phyloP scores from a whole-genome alignment of 352 stramenopile species.

The Phytophthora cactorum region DNA sequence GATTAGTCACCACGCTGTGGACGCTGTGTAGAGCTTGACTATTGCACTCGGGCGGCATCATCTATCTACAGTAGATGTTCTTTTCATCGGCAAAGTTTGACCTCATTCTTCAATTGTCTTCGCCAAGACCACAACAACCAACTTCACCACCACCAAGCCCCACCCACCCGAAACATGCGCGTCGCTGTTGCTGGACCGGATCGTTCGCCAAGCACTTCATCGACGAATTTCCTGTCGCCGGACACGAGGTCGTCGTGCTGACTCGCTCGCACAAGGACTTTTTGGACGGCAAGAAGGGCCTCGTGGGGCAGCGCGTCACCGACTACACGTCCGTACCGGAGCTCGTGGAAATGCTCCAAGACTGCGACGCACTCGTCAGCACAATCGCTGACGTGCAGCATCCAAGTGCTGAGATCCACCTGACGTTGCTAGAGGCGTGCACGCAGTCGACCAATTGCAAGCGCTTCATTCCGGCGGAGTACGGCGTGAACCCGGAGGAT shows the following conservation, averaged over 20 bases:
- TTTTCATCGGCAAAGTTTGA: no score
- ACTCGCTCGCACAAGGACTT: constrained; percentile 46
- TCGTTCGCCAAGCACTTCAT: constrained; percentile 43
- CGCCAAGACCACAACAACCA: constrained; percentile 7
- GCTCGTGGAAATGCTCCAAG: constrained; percentile 24
- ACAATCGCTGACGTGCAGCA: constrained; percentile 23
- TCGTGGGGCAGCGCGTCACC: constrained; percentile 39
- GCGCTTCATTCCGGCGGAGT: constrained; percentile 55
- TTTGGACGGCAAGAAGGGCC: constrained; percentile 38
- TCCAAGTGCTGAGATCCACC: constrained; percentile 18
- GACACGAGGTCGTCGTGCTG: constrained; percentile 44
- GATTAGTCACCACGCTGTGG: neutral
- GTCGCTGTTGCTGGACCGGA: constrained; percentile 43
- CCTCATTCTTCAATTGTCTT: constrained; percentile 27
- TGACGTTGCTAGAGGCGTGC: constrained; percentile 40
- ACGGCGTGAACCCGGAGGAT: constrained; percentile 39
- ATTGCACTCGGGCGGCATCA: no score
- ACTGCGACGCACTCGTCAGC: constrained; percentile 45
- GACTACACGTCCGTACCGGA: constrained; percentile 38
- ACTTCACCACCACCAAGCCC: neutral
- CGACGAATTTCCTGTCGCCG: constrained; percentile 28
- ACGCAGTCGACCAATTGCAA: constrained; percentile 45
- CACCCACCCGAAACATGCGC: constrained; percentile 33
- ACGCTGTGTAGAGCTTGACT: neutral
- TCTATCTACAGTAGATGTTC: no score